These are phyloP conservation scores for Chaetomium fimeti DNA, from an alignment of 495 filamentous ascomycete species.

Conservation along the genomic window DNA sequence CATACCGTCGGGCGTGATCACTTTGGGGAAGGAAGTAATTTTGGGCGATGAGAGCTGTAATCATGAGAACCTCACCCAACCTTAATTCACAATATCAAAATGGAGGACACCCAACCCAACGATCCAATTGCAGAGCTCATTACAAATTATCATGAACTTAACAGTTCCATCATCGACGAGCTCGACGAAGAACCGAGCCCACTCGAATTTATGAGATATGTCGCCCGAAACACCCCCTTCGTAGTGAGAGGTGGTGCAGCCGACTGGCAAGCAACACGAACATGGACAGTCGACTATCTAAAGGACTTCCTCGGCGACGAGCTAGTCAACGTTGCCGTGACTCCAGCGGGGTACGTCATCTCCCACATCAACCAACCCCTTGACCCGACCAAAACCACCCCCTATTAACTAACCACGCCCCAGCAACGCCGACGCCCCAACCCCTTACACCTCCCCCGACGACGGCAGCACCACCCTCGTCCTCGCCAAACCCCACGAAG, in stretches of 20 bases:
- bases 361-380: background rate
- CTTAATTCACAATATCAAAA: background rate
- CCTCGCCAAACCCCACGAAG: constrained; percentile 58
- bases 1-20: too few relatives aligned
- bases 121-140: constrained; percentile 56
- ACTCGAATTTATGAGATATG: constrained; percentile 71
- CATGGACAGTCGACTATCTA: constrained; percentile 60
- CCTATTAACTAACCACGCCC: background rate
- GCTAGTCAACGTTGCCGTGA: constrained; percentile 67
- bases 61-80: background rate
- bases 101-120: constrained; percentile 17
- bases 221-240: constrained; percentile 66
- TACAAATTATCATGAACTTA: constrained; percentile 65
- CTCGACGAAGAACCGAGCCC: constrained; percentile 62
- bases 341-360: constrained; percentile 57
- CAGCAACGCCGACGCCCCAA: constrained; percentile 63
- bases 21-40: too few relatives aligned
- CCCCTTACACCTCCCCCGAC: constrained; percentile 30
- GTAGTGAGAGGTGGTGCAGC: constrained; percentile 58
- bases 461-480: constrained; percentile 41
- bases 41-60: too few relatives aligned
- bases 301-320: constrained; percentile 48
- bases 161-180: constrained; percentile 54
- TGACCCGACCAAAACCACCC: background rate
- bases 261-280: constrained; percentile 57